phyloP scores from a whole-genome alignment of 768 basidiomycete genomes.

The Termitomyces sp. region DNA sequence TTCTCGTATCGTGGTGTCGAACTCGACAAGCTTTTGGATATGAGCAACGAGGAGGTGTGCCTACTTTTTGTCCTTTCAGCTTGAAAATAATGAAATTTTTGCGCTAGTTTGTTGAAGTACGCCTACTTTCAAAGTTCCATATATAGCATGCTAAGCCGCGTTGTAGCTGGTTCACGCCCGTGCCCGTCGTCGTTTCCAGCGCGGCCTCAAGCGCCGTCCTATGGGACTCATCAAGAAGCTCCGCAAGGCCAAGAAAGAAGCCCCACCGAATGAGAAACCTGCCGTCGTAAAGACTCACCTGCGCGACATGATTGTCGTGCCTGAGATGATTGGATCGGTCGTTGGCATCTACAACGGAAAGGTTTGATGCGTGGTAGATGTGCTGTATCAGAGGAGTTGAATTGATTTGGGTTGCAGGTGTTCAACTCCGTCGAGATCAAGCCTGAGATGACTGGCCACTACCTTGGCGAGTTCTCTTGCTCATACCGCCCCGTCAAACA shows the following conservation, averaged over 20 bases:
- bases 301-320: slow-evolving; percentile 99
- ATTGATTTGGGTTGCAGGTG: slow-evolving; percentile 40
- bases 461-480: slow-evolving; percentile 96
- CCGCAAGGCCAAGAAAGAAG: slow-evolving; percentile 99
- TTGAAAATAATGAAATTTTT: not conserved
- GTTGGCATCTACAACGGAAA: slow-evolving; percentile 99
- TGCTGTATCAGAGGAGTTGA: not conserved
- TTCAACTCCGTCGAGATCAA: slow-evolving; percentile 99
- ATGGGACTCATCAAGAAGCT: slow-evolving; percentile 99
- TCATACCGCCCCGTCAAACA: slow-evolving; percentile 99
- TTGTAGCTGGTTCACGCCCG: slow-evolving; percentile 93
- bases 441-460: slow-evolving; percentile 99
- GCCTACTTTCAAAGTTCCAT: slow-evolving; percentile 20
- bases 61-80: not conserved
- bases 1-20: slow-evolving; percentile 98
- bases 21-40: slow-evolving; percentile 96
- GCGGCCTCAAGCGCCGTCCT: slow-evolving; percentile 97
- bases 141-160: not conserved
- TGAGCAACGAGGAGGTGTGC: slow-evolving; percentile 93
- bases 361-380: slow-evolving; percentile 38
- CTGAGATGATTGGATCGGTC: slow-evolving; percentile 99
- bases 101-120: slow-evolving; percentile 73
- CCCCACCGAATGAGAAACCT: slow-evolving; percentile 98
- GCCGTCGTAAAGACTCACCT: slow-evolving; percentile 98
- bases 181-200: slow-evolving; percentile 97